Conservation (phyloP, 1,284 basidiomycete genomes). For the Pterulicium gracile region DNA sequence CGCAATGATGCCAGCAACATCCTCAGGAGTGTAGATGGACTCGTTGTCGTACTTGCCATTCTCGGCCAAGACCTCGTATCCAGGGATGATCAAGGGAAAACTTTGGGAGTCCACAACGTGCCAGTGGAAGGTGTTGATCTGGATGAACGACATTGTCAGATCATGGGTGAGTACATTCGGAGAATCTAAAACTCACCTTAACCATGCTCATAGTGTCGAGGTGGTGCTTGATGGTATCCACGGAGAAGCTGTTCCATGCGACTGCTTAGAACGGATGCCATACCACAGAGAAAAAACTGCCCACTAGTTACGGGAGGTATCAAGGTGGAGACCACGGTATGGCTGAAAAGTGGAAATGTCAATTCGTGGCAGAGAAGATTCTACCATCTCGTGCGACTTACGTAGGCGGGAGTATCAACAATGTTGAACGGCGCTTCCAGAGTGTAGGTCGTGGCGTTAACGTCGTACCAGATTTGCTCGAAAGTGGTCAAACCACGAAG, state of each 20-base stretch:
- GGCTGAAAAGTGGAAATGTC: background rate
- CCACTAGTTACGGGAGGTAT: slow-evolving; percentile 62
- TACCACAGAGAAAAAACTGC: too few species aligned
- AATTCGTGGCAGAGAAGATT: too few species aligned
- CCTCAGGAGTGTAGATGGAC: slow-evolving; percentile 46
- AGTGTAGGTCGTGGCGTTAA: slow-evolving; percentile 27
- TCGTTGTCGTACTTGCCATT: slow-evolving; percentile 44
- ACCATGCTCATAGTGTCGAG: background rate
- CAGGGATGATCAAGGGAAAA: slow-evolving; percentile 2
- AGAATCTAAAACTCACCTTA: background rate
- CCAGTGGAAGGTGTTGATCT: slow-evolving; percentile 3
- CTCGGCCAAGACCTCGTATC: background rate
- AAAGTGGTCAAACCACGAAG: slow-evolving; percentile 55
- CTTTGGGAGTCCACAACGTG: background rate
- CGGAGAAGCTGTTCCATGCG: background rate
- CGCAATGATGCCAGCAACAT: slow-evolving; percentile 52
- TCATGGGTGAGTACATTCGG: background rate
- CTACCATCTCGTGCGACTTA: slow-evolving; percentile 15
- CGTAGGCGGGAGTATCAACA: slow-evolving; percentile 37
- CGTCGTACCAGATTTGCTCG: slow-evolving; percentile 46
- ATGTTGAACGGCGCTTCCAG: slow-evolving; percentile 31
- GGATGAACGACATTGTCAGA: background rate
- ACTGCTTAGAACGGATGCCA: too few species aligned
- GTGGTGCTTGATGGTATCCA: background rate
- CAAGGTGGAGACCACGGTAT: slow-evolving; percentile 65